Evolutionary conservation across 352 stramenopile genomes (phyloP).

Genomic region (Saprolegnia diclina): DNA sequence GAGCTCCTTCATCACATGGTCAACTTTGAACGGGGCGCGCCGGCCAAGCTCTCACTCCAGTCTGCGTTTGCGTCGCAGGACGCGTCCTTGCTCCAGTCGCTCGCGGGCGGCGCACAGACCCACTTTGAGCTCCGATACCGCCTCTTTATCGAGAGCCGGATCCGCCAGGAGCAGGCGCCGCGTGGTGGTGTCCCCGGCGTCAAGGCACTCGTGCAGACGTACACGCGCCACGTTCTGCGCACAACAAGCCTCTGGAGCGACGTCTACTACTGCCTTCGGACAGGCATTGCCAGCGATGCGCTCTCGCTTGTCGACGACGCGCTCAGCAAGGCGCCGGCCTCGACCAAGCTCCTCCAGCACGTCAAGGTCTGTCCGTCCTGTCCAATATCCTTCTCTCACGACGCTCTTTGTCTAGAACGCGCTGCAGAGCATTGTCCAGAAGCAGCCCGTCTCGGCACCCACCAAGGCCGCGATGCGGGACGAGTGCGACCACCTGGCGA

Average conservation of each 20-base stretch:
- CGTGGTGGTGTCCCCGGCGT: constrained; percentile 65
- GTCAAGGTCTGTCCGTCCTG: neutral
- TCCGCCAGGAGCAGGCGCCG: constrained; percentile 65
- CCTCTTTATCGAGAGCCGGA: constrained; percentile 67
- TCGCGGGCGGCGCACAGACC: constrained; percentile 59
- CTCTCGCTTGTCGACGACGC: constrained; percentile 39
- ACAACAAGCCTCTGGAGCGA: constrained; percentile 66
- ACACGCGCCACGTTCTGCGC: constrained; percentile 65
- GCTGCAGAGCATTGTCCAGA: neutral
- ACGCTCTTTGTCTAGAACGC: neutral
- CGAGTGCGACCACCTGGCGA: neutral
- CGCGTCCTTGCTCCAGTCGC: constrained; percentile 42
- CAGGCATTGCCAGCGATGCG: constrained; percentile 63
- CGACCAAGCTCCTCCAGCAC: neutral
- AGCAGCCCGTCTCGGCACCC: neutral
- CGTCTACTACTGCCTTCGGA: constrained; percentile 77
- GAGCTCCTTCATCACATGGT: constrained; percentile 60
- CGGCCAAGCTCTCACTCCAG: constrained; percentile 43
- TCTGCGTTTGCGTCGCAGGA: constrained; percentile 45
- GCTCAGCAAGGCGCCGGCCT: neutral
- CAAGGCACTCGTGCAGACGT: constrained; percentile 66
- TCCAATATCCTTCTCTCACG: neutral
- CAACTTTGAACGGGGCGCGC: neutral
- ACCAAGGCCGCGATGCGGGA: neutral
- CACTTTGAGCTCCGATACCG: constrained; percentile 79